Evolutionary conservation across 2,329 filamentous ascomycete species (phyloP), one percentile per base, ranked within the genome.

Genomic region (Dryadomyces quercus-mongolicae): DNA sequence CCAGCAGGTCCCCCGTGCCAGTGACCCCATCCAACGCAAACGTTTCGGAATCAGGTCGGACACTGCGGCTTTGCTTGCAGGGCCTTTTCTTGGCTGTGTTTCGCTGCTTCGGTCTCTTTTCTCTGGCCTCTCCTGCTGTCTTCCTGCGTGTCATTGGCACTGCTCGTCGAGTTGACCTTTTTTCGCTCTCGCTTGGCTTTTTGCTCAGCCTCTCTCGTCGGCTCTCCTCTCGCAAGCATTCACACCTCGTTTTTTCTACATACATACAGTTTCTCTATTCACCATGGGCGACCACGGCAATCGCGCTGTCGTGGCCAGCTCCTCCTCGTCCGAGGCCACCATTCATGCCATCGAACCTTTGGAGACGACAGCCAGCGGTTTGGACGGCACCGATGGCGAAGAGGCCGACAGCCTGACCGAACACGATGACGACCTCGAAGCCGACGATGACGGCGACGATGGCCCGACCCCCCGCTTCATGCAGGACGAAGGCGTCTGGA

Each of bases 401-500:
- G 42, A 44, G 5, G 42, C 63, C 53, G 63, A 63, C 48, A 65
- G 63, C 20, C 68, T 78, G 60, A 71, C 71, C 48, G 68, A 76
- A 59, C 66, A 80, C 60, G 74, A 73, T 57, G 70, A 68, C 53
- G 65, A 72, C 55, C 67, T 71, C 59, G 54, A 57, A 46, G n/a
- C n/a, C 4, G 47, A 49, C 31, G n/a, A 20, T 12, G 31, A 25
- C 22, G 46, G 8, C 36, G 20, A 20, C 54, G 52, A 42, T 16
- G 10, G 2, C 53, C 73, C 77, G 8, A 78, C 76, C n/a, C 80
- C 80, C 55, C 77, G 78, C 55, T 82, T 84, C 63, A 66, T 82
- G 57, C 77, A 81, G 62, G 77, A 82, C 54, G 72, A 80, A 58
- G 67, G 66, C 31, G 58, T 68, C 2, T 74, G 70, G 67, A 77